phyloP scores from a whole-genome alignment of 257 asterid species.

The Solanum pimpinellifolium region DNA sequence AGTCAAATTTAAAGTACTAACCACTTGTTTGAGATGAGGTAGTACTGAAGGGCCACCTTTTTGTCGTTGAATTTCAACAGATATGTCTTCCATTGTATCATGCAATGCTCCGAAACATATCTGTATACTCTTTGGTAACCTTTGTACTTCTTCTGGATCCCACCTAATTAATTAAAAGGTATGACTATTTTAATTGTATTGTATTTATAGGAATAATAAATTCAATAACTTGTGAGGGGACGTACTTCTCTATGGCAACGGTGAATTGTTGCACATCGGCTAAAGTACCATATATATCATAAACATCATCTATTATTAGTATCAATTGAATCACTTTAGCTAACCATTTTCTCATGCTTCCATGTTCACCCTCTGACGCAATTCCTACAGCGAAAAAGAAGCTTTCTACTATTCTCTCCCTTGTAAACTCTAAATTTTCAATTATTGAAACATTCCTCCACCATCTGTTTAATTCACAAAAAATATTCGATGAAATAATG shows the following conservation, averaged over 20 bases:
- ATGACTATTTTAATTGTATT: background rate
- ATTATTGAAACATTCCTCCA: constrained; percentile 29
- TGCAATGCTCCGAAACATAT: constrained; percentile 26
- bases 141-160: constrained; percentile 23
- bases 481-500: background rate
- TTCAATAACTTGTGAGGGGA: background rate
- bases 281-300: constrained; percentile 43
- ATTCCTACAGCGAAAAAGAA: constrained; percentile 43
- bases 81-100: constrained; percentile 25
- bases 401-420: constrained; percentile 45
- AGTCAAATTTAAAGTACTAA: background rate
- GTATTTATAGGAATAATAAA: background rate
- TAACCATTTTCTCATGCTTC: constrained; percentile 43
- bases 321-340: constrained; percentile 31
- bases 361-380: constrained; percentile 31
- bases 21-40: constrained; percentile 26
- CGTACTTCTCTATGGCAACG: constrained; percentile 27
- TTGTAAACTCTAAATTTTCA: constrained; percentile 26
- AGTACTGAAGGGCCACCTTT: constrained; percentile 34
- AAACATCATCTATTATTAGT: constrained; percentile 36
- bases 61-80: constrained; percentile 20
- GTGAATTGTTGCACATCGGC: constrained; percentile 38
- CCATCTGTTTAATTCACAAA: constrained; percentile 25
- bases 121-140: constrained; percentile 29
- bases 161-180: constrained; percentile 23